Conservation (phyloP, 257 asterid species). For the Penstemon barbatus region DNA sequence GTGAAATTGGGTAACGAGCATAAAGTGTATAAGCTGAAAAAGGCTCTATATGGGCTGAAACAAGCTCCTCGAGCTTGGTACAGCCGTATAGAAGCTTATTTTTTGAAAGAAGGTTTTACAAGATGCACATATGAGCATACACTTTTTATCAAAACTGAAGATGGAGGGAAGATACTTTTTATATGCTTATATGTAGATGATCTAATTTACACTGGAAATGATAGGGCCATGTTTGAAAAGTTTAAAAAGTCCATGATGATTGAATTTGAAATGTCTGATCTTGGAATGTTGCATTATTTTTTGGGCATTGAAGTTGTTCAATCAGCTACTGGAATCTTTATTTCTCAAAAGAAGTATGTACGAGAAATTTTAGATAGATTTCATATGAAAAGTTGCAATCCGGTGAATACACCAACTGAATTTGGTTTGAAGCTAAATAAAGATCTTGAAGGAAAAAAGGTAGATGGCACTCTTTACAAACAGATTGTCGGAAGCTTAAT, state of each 20-base stretch:
- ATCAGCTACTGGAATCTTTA: not conserved
- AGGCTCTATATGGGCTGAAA: conserved; percentile 1
- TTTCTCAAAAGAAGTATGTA: conserved; percentile 10
- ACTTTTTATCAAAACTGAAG: not conserved
- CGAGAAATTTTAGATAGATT: not conserved
- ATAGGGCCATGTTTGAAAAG: not conserved
- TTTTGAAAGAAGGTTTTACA: not conserved
- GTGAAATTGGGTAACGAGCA: not conserved
- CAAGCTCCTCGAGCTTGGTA: not conserved
- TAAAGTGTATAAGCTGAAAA: not conserved
- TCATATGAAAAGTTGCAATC: conserved; percentile 16
- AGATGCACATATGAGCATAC: conserved; percentile 22
- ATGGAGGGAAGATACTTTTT: not conserved
- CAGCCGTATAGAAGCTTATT: conserved; percentile 11
- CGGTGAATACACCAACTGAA: not conserved
- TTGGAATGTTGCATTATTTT: conserved; percentile 21
- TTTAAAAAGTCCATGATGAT: conserved; percentile 8
- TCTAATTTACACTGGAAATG: conserved; percentile 15
- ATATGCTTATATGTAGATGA: conserved; percentile 23
- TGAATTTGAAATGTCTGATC: conserved; percentile 4
- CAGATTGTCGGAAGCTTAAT: not conserved
- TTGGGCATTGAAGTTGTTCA: not conserved
- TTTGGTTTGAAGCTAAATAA: not conserved
- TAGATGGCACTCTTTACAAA: not conserved
- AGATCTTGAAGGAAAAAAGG: not conserved